Conservation (phyloP, 345 rosid genomes). For the Brassica carinata region DNA sequence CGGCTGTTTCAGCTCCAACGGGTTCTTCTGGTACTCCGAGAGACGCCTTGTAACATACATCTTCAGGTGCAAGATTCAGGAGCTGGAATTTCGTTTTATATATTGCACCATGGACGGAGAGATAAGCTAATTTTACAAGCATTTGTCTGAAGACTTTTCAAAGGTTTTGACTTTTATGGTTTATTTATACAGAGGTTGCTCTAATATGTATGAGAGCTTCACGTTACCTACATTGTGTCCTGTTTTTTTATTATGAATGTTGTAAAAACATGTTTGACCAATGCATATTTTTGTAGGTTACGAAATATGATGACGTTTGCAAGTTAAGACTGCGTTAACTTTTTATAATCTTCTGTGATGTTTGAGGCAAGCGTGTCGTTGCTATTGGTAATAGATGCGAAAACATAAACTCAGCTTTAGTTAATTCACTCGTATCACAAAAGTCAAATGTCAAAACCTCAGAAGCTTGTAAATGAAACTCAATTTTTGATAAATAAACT, state of each 20-base stretch:
- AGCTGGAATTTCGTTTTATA: neutral
- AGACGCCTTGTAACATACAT: slow-evolving; percentile 42
- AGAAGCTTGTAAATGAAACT: no score
- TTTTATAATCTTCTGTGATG: neutral
- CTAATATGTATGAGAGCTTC: neutral
- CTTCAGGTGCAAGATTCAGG: neutral
- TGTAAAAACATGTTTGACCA: neutral
- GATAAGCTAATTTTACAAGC: neutral
- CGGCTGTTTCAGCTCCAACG: slow-evolving; percentile 26
- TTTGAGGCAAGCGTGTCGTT: neutral
- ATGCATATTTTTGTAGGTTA: neutral
- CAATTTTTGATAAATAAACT: no score
- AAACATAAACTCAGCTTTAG: neutral
- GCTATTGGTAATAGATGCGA: neutral
- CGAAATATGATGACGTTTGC: no score
- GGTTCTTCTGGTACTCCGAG: slow-evolving; percentile 46
- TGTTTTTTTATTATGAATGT: neutral
- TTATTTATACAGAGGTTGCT: neutral
- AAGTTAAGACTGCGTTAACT: no score
- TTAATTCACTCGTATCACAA: neutral
- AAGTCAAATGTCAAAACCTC: neutral
- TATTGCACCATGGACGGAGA: neutral
- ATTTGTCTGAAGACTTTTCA: slow-evolving; percentile 2
- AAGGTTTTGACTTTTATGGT: neutral
- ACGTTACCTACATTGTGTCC: neutral